phyloP scores from a whole-genome alignment of 805 yeast genomes.

The Schizosaccharomyces japonicus region DNA sequence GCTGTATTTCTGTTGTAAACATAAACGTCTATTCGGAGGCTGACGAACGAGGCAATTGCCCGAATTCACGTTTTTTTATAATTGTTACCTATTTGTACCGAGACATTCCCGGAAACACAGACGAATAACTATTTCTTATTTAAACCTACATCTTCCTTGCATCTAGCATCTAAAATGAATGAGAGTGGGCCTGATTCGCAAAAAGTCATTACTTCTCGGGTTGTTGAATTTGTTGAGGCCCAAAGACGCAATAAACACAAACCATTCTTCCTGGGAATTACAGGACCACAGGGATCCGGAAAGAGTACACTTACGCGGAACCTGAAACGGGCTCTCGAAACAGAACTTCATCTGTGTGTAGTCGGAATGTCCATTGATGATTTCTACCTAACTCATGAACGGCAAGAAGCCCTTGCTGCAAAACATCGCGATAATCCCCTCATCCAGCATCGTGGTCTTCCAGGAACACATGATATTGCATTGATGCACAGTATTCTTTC shows the following conservation, averaged over 20 bases:
- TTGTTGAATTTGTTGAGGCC: not conserved
- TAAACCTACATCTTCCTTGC: no score
- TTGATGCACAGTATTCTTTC: slow-evolving; percentile 15
- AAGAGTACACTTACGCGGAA: slow-evolving; percentile 9
- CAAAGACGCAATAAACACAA: not conserved
- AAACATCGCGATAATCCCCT: slow-evolving; percentile 26
- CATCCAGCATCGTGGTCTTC: slow-evolving; percentile 62
- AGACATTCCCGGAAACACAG: no score
- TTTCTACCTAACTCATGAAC: slow-evolving; percentile 43
- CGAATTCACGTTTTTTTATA: no score
- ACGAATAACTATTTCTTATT: no score
- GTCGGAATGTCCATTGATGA: slow-evolving; percentile 56
- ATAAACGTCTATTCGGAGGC: no score
- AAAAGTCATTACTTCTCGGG: not conserved
- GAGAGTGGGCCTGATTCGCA: no score
- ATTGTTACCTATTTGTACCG: no score
- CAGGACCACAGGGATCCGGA: slow-evolving; percentile 12
- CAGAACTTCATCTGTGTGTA: slow-evolving; percentile 10
- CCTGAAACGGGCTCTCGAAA: slow-evolving; percentile 6
- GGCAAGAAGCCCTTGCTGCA: slow-evolving; percentile 28
- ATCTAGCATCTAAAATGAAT: no score
- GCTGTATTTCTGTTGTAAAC: no score
- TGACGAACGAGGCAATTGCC: no score
- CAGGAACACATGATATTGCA: slow-evolving; percentile 72
- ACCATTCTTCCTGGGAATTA: slow-evolving; percentile 11